Evolutionary conservation across 805 yeast species (phyloP).

Genomic region (Sugiyamaella americana): DNA sequence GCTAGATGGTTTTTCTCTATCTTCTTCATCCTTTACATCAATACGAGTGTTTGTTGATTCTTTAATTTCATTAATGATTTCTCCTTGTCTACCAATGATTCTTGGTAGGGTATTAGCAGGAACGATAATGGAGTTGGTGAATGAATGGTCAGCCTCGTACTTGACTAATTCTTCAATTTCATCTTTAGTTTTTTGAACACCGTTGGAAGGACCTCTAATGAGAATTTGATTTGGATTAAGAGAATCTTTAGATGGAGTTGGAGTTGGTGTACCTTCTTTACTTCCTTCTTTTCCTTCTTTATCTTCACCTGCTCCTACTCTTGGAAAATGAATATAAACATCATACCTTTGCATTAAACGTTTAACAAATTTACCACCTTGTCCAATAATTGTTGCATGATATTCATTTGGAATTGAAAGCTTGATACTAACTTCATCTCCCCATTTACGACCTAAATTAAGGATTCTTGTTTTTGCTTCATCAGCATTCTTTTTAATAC

Average conservation of each 20-base stretch:
- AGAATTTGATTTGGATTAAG: constrained; percentile 49
- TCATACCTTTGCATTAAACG: constrained; percentile 83
- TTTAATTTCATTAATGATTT: constrained; percentile 70
- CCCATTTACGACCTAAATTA: constrained; percentile 63
- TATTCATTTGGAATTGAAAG: constrained; percentile 67
- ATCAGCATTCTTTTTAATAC: constrained; percentile 71
- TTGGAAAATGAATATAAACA: constrained; percentile 74
- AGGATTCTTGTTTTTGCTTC: constrained; percentile 58
- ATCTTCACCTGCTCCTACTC: constrained; percentile 29
- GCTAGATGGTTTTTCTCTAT: constrained; percentile 31
- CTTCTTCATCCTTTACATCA: constrained; percentile 43
- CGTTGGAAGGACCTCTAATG: constrained; percentile 85
- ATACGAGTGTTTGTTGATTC: constrained; percentile 51
- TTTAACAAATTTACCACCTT: constrained; percentile 70
- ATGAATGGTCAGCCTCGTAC: constrained; percentile 83
- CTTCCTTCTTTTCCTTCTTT: constrained; percentile 3
- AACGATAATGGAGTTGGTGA: constrained; percentile 53
- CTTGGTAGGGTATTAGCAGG: constrained; percentile 73
- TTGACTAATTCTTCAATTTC: constrained; percentile 78
- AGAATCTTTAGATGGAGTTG: constrained; percentile 9
- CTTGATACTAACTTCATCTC: constrained; percentile 67
- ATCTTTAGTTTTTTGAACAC: constrained; percentile 74
- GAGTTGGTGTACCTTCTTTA: no score
- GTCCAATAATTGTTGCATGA: constrained; percentile 80
- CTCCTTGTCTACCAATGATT: constrained; percentile 87